phyloP scores from a whole-genome alignment of 2,329 filamentous ascomycete genomes.

The Fusarium proliferatum region DNA sequence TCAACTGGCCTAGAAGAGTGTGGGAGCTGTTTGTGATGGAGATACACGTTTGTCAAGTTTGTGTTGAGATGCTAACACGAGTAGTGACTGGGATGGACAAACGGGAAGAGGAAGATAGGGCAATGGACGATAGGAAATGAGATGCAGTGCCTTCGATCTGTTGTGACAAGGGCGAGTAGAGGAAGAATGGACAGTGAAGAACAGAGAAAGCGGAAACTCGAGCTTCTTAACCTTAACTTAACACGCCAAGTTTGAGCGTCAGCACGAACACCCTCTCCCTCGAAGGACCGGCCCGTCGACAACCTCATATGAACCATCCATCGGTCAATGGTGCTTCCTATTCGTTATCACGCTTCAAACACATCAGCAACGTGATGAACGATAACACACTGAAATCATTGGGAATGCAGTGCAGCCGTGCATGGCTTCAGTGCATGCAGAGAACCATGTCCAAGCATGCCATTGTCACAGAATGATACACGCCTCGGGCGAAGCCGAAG shows the following conservation, averaged over 20 bases:
- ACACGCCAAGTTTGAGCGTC: constrained; percentile 11
- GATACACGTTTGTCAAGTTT: background rate
- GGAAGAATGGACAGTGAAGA: background rate
- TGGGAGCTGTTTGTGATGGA: background rate
- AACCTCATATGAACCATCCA: constrained; percentile 5
- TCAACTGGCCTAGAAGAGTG: background rate
- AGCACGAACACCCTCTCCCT: constrained; percentile 15
- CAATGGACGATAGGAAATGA: background rate
- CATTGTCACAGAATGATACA: constrained; percentile 2
- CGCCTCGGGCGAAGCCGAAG: constrained; percentile 29
- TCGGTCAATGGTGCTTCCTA: background rate
- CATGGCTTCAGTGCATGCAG: constrained; percentile 15
- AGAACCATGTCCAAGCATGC: background rate
- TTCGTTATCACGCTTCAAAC: constrained; percentile 11
- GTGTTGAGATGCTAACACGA: background rate
- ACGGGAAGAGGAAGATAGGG: background rate
- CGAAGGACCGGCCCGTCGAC: background rate
- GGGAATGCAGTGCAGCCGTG: constrained; percentile 30
- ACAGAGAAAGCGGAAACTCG: background rate
- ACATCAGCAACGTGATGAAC: constrained; percentile 19
- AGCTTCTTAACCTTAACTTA: constrained; percentile 23
- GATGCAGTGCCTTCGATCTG: background rate
- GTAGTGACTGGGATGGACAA: background rate
- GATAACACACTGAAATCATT: constrained; percentile 19
- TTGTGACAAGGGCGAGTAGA: background rate